Evolutionary conservation across 495 filamentous ascomycete species (phyloP), one percentile per base, ranked within the genome.

Genomic region (Aspergillus leporis): DNA sequence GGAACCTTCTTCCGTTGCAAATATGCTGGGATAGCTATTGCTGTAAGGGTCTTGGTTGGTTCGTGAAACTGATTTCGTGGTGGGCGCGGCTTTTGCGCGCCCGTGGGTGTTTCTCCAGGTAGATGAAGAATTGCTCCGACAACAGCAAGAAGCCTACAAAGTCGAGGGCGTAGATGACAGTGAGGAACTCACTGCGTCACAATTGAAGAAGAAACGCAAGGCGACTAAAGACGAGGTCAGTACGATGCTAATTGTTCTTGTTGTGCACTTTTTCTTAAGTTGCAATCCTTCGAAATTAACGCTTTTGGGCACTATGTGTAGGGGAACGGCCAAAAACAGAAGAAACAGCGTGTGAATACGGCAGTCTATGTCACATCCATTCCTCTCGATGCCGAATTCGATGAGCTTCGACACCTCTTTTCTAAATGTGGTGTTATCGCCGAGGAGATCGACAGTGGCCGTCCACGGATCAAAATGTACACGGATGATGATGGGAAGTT

Each of bases 391-490:
- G 87, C 81, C 19, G 86, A 86, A 0, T 78, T 87, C 21, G 86
- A 92, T 8, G 95, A 99, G 71, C 85, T 98, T 22, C 80, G 84
- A 56, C 81, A 90, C 13, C 81, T 89, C 25, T 99, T 99, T 79
- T 90, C 87, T 50, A 84, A 86, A 60, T 96, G 85, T 71, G 95
- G 95, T 49, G 88, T 98, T 62, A 96, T 98, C 61, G 92, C 93
- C 47, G 90, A 96, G 74, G 90, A 93, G 70, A 92, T 94, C 61
- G 94, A 98, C 65, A 87, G 81, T 60, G 88, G 90, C 51, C 81
- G 84, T 36, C 90, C 89, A 14, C 89, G 95, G 46, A 90, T 99
- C 75, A 97, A 96, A 76, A 85, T 99, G 71, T 98, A 99, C 74
- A 85, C 76, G 7, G 87, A 96, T 69, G 87, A 90, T 9, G 70